Evolutionary conservation across 2,329 filamentous ascomycete genomes (phyloP), one percentile per base, ranked within the genome.

Genomic region (Cordyceps farinosa): DNA sequence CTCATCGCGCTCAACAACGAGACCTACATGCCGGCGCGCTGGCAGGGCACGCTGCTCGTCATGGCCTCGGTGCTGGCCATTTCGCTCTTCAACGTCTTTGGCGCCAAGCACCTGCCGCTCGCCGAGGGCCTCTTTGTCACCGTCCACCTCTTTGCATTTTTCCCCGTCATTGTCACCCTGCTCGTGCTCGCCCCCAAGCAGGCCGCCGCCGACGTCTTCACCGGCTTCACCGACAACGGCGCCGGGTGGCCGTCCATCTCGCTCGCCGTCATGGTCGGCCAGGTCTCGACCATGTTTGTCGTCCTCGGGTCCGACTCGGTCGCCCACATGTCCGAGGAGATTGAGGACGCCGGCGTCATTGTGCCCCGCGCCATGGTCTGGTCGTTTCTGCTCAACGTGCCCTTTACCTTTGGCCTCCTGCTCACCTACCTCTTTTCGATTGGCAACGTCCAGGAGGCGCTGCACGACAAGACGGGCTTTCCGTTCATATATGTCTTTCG

Each of bases 1-100:
- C 71, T 82, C 1, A 65, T 79, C 3, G 69, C 75, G 17, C 62
- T 80, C 17, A 77, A 74, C 48, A 70, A 75, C 52, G 67, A 10
- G 22, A 66, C 59, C 3, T 79, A 78, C 64, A 58, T 65, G 2
- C 73, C 73, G n/a, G 58, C 76, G 30, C 66, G 67, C 13, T 67
- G 65, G 65, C 66, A 67, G 27, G 63, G 60, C 52, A 64, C 60
- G 29, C 55, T 67, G 13, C 63, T 67, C 42, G 57, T 65, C 50
- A 61, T 67, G 34, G 63, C 22, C 11, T 52, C 63, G 3, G 60
- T 63, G 38, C n/a, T 62, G 6, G 34, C 55, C 30, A 50, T 63
- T 9, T 40, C 65, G 5, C 48, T 51, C 30, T 61, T 42, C 32
- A 65, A 63, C 50, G 51, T 67, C 48, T 65, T 55, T 38, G 64